phyloP scores from a whole-genome alignment of 2,329 filamentous ascomycete genomes.

The Hymenoscyphus repandus region DNA sequence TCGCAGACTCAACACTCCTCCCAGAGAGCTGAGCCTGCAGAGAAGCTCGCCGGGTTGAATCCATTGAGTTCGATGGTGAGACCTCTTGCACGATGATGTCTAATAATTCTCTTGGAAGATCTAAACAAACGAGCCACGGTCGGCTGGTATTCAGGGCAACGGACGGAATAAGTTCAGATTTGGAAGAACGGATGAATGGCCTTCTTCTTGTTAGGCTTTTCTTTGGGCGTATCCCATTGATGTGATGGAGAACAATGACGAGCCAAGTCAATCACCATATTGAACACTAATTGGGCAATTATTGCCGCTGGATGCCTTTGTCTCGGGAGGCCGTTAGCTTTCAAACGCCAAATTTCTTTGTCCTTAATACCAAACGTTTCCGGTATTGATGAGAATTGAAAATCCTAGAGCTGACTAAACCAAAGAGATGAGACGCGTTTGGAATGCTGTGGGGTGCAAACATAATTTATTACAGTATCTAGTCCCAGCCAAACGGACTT shows the following conservation, averaged over 20 bases:
- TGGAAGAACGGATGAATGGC: slow-evolving; percentile 25
- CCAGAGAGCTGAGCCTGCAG: slow-evolving; percentile 21
- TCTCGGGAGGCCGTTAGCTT: slow-evolving; percentile 30
- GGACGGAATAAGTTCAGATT: slow-evolving; percentile 15
- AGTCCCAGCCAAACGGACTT: slow-evolving; percentile 12
- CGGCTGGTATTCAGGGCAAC: slow-evolving; percentile 12
- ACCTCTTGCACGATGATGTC: slow-evolving; percentile 22
- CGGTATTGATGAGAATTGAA: slow-evolving; percentile 13
- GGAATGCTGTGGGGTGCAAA: slow-evolving; percentile 13
- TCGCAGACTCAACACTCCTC: slow-evolving; percentile 21
- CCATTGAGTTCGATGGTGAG: slow-evolving; percentile 26
- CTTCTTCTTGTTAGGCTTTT: slow-evolving; percentile 27
- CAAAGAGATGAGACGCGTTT: slow-evolving; percentile 12
- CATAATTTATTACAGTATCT: slow-evolving; percentile 12
- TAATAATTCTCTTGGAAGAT: slow-evolving; percentile 3
- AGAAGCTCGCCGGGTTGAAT: slow-evolving; percentile 25
- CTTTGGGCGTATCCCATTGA: slow-evolving; percentile 30
- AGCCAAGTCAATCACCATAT: slow-evolving; percentile 22
- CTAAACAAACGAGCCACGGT: slow-evolving; percentile 8
- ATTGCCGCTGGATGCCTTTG: slow-evolving; percentile 29
- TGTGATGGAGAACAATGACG: slow-evolving; percentile 30
- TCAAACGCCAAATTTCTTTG: slow-evolving; percentile 27
- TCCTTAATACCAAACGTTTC: slow-evolving; percentile 19
- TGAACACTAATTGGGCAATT: slow-evolving; percentile 25
- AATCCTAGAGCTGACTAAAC: slow-evolving; percentile 13